Evolutionary conservation across 1,284 basidiomycete genomes (phyloP), one percentile per base, ranked within the genome.

Genomic region (Exobasidium cylindrosporum): DNA sequence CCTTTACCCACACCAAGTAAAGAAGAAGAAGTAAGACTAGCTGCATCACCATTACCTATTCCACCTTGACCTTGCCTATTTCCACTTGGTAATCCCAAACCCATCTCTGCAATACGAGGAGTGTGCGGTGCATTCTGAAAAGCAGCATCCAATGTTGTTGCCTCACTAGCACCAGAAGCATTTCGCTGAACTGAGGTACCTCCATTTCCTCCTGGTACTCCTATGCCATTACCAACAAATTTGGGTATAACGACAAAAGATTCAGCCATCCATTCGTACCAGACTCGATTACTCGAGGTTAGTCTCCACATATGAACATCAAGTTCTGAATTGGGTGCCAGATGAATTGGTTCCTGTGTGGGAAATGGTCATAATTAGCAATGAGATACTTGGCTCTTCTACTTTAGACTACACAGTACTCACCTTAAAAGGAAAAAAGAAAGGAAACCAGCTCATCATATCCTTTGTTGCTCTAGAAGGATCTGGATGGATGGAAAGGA

Each of bases 261-360:
- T 75, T 97, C 93, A 0, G 92, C 93, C 73, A 88, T 88, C 96
- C 96, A 99, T 81, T 98, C 96, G 82, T 97, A 98, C 96, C 96
- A 99, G 6, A 99, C 92, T 72, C 89, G 87, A 31, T 87, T 86
- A 64, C 88, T 70, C 13, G 69, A 65, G 0, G 92, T 93, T 62
- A 97, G 82, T 30, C 96, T 87, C 95, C 96, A 99, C 57, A 99
- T 86, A 57, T 90, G 90, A 7, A 97, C 91, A 61, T 92, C 89
- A 17, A 99, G 83, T 80, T 98, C 95, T 26, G 90, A 88, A 72
- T 91, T 88, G 63, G 89, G 89, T 11, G 96, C 95, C 0, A 98
- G 84, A 78, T 97, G 97, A 5, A 99, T 81, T 0, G 95, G 92
- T 71, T 95, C 90, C 88, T 94, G 46, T 4, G 10, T 3, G 40